Percentiles rank a stretch among this genome's conserved stretches.
These are phyloP conservation scores for Lenwebbia sp. DNA, from an alignment of 345 rosid species.

Conservation along the genomic window DNA sequence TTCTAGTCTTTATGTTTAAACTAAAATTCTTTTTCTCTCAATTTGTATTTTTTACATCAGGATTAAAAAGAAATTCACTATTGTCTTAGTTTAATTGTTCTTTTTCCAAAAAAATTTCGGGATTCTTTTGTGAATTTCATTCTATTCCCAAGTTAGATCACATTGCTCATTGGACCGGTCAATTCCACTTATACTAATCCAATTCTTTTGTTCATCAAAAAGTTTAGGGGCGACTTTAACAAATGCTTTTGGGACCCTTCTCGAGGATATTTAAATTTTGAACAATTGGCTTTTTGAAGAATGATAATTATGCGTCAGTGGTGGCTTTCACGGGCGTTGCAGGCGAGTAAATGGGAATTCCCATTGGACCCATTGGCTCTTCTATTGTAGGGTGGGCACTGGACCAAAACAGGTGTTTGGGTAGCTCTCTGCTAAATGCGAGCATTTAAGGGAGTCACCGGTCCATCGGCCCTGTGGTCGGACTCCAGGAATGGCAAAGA, in stretches of 20 bases:
- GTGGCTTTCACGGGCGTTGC: neutral
- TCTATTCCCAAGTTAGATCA: neutral
- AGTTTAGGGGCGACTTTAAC: neutral
- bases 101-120: neutral
- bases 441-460: neutral
- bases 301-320: neutral
- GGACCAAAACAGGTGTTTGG: neutral
- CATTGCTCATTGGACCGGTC: neutral
- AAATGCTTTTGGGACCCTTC: neutral
- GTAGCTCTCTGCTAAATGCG: neutral
- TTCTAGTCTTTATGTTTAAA: neutral
- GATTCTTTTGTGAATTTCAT: neutral
- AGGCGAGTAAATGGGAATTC: neutral
- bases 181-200: neutral
- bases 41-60: no score
- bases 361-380: neutral
- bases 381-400: neutral
- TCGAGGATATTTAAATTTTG: neutral
- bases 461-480: neutral
- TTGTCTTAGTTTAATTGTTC: neutral
- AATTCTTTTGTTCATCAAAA: neutral
- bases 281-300: neutral
- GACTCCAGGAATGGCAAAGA: neutral
- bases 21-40: neutral
- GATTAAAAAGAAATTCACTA: neutral